Evolutionary conservation across 1,284 basidiomycete genomes (phyloP).

Genomic region (Apiotrichum porosum): DNA sequence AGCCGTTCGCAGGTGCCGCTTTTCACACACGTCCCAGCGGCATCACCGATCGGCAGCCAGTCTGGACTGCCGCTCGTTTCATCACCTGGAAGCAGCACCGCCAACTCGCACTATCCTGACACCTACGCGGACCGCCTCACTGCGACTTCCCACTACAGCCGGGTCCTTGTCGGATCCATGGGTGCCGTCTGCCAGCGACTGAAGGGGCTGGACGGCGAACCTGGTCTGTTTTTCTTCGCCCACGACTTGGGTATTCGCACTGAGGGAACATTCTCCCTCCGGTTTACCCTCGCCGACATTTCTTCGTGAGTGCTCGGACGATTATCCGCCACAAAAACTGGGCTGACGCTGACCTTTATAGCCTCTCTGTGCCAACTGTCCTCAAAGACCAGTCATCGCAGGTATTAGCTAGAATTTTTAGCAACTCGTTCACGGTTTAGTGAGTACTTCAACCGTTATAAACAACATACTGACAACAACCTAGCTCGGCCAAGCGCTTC

Average conservation of each 20-base stretch:
- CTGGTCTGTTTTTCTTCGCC: constrained; percentile 81
- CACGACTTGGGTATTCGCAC: constrained; percentile 82
- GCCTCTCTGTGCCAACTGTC: constrained; percentile 3
- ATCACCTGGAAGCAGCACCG: constrained; percentile 5
- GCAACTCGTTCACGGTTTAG: constrained; percentile 82
- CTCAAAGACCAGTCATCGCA: constrained; percentile 45
- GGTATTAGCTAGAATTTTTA: constrained; percentile 76
- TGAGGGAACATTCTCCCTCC: constrained; percentile 58
- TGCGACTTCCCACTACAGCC: constrained; percentile 65
- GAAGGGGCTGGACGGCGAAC: constrained; percentile 71
- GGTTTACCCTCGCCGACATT: constrained; percentile 40
- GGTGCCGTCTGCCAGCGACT: constrained; percentile 77
- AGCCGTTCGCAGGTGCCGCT: neutral
- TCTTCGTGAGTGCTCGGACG: constrained; percentile 20
- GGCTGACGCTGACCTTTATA: constrained; percentile 1
- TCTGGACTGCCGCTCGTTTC: constrained; percentile 3
- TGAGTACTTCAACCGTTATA: constrained; percentile 21
- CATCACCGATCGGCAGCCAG: constrained; percentile 2
- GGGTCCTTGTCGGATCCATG: constrained; percentile 80
- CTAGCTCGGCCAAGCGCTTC: constrained; percentile 76
- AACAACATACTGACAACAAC: constrained; percentile 1
- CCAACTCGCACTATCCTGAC: constrained; percentile 7
- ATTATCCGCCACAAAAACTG: too few relatives aligned
- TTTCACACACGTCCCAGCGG: constrained; percentile 6
- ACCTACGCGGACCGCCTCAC: constrained; percentile 33